Base-by-base conservation (phyloP, 225 moss, liverwort and hornwort species). In the Physcomitrellopsis africana region DNA sequence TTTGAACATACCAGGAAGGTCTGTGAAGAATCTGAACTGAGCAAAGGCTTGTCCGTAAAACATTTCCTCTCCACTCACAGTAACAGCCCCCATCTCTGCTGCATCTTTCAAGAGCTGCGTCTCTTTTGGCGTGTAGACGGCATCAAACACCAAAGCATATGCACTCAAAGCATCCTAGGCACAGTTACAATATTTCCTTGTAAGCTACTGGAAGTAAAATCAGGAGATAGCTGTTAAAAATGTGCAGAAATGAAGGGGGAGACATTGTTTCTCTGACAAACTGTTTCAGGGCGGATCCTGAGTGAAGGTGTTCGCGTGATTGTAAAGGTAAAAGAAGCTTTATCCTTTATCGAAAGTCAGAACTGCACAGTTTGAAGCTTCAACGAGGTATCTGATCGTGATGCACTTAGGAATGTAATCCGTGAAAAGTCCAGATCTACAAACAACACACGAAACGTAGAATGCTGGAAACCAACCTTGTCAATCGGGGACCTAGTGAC, bases 51-150 rank as follows among this genome's bases (percentile, higher is more conserved):
- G 97, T 77, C 97, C 82, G 54, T 81, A 85, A 75, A 99, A 93
- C 97, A 99, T 94, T 71, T 99, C 97, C 70, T 92, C 69, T 63
- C 97, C 97, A 73, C 93, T 93, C 24, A 99, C 97, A 42, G 54
- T 73, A 13, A 82, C 71, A 46, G 87, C 90, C 59, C 97, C 97
- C 17, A 76, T 47, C 72, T 89, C 94, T 14, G 22, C 65, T 10
- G 97, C 97, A 71, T 99, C 94, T 72, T 82, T 79, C 72, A 99
- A 62, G 51, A 99, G 82, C 41, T 87, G 82, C 26, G 97, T 99
- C 76, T 83, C 87, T 64, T 83, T 76, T 45, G 97, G 97, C 54
- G 91, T 95, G 45, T 99, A 99, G 52, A 99, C 92, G 16, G 94
- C 94, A 83, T 99, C 97, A 77, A 99, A 99, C 52, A 99, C 97